Evolutionary conservation across 179 eudicot genomes (phyloP), one percentile per base, ranked within the genome.

Genomic region (Gypsophila paniculata): DNA sequence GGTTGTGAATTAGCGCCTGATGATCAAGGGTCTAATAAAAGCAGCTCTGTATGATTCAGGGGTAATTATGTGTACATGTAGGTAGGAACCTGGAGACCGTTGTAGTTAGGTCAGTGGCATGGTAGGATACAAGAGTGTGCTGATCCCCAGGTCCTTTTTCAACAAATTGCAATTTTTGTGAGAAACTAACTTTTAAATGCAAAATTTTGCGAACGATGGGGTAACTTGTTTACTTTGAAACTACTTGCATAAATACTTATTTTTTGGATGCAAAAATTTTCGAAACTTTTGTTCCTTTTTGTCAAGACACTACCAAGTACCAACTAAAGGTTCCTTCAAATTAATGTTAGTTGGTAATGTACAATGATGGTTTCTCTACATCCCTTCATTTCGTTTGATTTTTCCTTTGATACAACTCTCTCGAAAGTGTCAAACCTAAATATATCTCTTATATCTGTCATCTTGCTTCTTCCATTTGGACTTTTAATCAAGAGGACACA

Each of bases 41-140:
- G 25, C 23, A 65, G 61, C 72, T 74, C 77, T 39, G 19, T 44
- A 44, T 51, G 26, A 74, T 49, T n/a, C 14, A 44, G 64, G 59
- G 71, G 38, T 6, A 55, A 38, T 23, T 7, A 8, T 14, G 48
- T 36, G 61, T 42, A 42, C n/a, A 14, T 22, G 32, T 18, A 44
- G 58, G 26, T 12, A 9, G 72, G 62, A 55, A 61, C 63, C 51
- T 53, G 8, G 44, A 51, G 44, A 59, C 44, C 49, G 7, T 26
- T 6, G 15, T 62, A 32, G 8, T 10, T 19, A 25, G 59, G 59
- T 13, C 17, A 68, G 58, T 67, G 59, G 51, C 9, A 51, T 68
- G 42, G 23, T 39, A 54, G 21, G 22, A 54, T 17, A 61, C 21
- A 0, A 29, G 7, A 4, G 51, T 6, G 21, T n/a, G 67, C 36